Evolutionary conservation across 257 asterid species (phyloP).

Genomic region (Solanum rostratum): DNA sequence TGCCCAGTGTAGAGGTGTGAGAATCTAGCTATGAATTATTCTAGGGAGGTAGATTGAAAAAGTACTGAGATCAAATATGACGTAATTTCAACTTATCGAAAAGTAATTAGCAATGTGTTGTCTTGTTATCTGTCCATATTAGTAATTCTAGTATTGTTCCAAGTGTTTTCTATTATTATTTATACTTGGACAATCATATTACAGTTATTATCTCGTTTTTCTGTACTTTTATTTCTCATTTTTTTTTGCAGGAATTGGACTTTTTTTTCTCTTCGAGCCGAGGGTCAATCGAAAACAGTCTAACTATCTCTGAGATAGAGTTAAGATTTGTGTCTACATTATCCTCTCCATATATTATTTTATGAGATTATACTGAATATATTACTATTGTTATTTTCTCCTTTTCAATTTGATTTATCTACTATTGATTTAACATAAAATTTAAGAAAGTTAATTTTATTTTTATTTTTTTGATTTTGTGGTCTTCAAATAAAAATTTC

Average conservation of each 20-base stretch:
- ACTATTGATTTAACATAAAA: not conserved
- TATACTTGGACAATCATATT: no score
- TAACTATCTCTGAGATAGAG: not conserved
- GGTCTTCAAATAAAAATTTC: not conserved
- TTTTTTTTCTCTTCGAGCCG: not conserved
- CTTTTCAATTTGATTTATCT: not conserved
- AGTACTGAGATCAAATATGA: not conserved
- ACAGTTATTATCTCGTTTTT: no score
- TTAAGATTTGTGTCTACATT: not conserved
- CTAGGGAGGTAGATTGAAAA: not conserved
- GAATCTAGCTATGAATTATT: no score
- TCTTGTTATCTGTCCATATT: not conserved
- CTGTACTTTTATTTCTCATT: no score
- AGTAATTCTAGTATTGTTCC: not conserved
- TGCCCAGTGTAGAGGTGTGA: not conserved
- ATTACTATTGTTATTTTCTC: not conserved
- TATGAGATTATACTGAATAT: no score
- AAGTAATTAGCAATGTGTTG: not conserved
- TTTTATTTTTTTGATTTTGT: not conserved
- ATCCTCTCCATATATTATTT: no score
- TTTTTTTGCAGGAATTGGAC: not conserved
- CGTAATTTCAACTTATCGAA: not conserved
- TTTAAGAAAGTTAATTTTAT: not conserved
- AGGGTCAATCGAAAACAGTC: not conserved
- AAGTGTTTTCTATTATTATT: no score